phyloP scores from a whole-genome alignment of 2,329 filamentous ascomycete genomes.

The Escovopsis weberi region DNA sequence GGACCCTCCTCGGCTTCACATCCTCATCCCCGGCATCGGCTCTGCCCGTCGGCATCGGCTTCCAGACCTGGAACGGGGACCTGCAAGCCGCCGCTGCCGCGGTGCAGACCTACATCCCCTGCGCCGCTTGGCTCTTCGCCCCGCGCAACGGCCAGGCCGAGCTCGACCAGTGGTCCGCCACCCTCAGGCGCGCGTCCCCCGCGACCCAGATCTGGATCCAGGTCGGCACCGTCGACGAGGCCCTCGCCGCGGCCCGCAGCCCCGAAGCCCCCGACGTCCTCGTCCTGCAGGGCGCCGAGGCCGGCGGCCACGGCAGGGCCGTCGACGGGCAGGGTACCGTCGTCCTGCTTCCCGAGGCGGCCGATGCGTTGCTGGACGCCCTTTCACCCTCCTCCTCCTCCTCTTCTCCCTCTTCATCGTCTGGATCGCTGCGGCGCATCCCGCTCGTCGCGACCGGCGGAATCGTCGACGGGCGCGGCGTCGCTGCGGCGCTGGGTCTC shows the following conservation, averaged over 20 bases:
- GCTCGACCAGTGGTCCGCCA: conserved; percentile 28
- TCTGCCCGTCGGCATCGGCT: conserved; percentile 31
- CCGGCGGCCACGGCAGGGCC: conserved; percentile 37
- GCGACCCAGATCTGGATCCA: conserved; percentile 38
- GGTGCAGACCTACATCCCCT: conserved; percentile 17
- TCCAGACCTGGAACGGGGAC: conserved; percentile 29
- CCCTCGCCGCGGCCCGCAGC: conserved; percentile 23
- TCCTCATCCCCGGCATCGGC: conserved; percentile 4
- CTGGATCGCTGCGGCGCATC: conserved; percentile 13
- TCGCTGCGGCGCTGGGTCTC: conserved; percentile 33
- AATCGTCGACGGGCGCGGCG: conserved; percentile 35
- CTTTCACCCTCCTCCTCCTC: too few species aligned
- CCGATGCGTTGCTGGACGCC: conserved; percentile 21
- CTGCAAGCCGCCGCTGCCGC: conserved; percentile 16
- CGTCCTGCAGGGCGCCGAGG: conserved; percentile 38
- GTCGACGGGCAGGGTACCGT: conserved; percentile 29
- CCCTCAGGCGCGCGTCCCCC: conserved; percentile 24
- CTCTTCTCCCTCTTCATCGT: too few species aligned
- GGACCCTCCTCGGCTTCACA: conserved; percentile 8
- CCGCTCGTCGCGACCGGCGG: conserved; percentile 37
- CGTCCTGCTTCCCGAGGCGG: conserved; percentile 34
- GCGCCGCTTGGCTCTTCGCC: conserved; percentile 34
- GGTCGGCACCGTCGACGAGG: conserved; percentile 33
- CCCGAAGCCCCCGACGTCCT: conserved; percentile 30
- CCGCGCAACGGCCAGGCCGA: conserved; percentile 21